Percentiles rank a stretch among this genome's conserved stretches.
Evolutionary conservation across 805 yeast genomes (phyloP).

Genomic region (Kodamaea sagamina): DNA sequence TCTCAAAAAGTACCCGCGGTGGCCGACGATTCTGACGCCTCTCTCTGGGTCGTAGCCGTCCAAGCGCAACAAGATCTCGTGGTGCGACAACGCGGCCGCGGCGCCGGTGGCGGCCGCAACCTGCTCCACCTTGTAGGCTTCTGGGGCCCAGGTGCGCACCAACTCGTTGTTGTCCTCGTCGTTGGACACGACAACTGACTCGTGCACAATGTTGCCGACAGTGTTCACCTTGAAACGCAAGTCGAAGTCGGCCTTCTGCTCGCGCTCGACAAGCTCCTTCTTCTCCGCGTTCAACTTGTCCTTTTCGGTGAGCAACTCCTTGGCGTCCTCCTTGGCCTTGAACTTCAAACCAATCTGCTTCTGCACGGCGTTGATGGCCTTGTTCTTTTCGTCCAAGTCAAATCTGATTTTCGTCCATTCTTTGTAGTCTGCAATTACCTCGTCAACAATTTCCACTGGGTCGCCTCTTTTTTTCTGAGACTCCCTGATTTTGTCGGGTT

Average conservation of each 20-base stretch:
- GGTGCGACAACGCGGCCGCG: constrained; percentile 85
- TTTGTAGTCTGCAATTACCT: constrained; percentile 87
- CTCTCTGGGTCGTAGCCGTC: constrained; percentile 99
- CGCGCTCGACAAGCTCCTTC: constrained; percentile 61
- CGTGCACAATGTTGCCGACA: constrained; percentile 94
- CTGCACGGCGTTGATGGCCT: constrained; percentile 83
- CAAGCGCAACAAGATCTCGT: constrained; percentile 87
- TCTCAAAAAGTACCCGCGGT: constrained; percentile 96
- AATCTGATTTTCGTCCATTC: constrained; percentile 84
- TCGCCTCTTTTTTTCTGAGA: constrained; percentile 96
- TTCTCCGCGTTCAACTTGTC: constrained; percentile 73
- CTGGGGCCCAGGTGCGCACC: constrained; percentile 86
- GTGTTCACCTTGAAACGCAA: constrained; percentile 80
- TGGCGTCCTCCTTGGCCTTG: constrained; percentile 94
- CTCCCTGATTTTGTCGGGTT: constrained; percentile 82
- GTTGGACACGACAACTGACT: constrained; percentile 80
- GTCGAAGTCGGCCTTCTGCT: constrained; percentile 75
- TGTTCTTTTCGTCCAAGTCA: constrained; percentile 87
- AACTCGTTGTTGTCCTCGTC: constrained; percentile 91
- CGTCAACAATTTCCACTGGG: constrained; percentile 92
- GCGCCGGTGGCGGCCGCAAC: constrained; percentile 77
- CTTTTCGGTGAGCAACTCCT: constrained; percentile 78
- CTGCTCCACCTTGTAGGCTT: constrained; percentile 59
- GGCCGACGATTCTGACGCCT: constrained; percentile 96
- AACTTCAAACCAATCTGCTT: constrained; percentile 90